A percentile compares a stretch with the other conserved stretches of the same genome.
Evolutionary conservation across 441 rosid genomes (phyloP).

Genomic region (Biscutella laevigata): DNA sequence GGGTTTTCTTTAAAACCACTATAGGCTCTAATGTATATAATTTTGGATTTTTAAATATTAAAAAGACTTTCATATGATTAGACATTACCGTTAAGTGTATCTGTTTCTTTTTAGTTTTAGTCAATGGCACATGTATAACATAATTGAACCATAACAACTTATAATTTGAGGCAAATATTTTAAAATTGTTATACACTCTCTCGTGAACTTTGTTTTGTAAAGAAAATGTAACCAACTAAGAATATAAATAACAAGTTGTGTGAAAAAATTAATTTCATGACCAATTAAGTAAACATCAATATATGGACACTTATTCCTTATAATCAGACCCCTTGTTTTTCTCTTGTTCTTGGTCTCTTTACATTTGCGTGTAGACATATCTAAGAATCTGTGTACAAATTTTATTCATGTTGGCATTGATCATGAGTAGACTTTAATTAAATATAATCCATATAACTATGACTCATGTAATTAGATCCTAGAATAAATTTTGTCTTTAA

Average conservation of each 20-base stretch:
- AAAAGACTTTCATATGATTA: slow-evolving; percentile 9
- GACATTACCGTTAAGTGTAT: slow-evolving; percentile 9
- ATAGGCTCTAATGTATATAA: neutral
- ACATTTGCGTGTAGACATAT: too few species aligned
- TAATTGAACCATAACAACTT: slow-evolving; percentile 18
- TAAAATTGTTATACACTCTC: neutral
- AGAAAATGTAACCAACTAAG: too few species aligned
- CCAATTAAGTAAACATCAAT: neutral
- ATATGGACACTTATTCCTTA: neutral
- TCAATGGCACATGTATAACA: slow-evolving; percentile 18
- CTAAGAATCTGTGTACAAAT: too few species aligned
- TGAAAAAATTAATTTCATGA: too few species aligned
- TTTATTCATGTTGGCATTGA: too few species aligned
- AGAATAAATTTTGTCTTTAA: too few species aligned
- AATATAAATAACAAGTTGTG: neutral
- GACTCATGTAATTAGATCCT: too few species aligned
- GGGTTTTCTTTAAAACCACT: neutral
- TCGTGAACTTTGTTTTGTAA: neutral
- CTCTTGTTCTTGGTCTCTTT: too few species aligned
- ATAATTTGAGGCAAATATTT: slow-evolving; percentile 7
- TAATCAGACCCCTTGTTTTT: too few species aligned
- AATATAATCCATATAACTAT: too few species aligned
- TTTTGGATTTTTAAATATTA: neutral
- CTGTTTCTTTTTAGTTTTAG: slow-evolving; percentile 2
- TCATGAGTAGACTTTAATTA: too few species aligned